These are phyloP conservation scores for Lolium perenne DNA, from an alignment of 176 grass and related monocot genomes.

Conservation along the genomic window DNA sequence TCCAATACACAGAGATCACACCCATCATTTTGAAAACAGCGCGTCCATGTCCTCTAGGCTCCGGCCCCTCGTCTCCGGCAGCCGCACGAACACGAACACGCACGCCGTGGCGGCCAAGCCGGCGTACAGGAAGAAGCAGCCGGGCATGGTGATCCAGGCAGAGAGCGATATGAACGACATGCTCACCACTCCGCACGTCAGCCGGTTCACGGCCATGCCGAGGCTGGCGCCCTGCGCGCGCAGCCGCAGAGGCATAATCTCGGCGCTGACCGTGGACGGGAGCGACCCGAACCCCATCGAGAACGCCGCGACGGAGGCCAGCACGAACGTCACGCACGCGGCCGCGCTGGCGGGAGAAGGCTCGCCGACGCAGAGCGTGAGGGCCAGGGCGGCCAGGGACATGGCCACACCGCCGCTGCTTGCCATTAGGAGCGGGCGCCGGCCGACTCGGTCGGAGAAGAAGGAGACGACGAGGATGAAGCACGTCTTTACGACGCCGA, in stretches of 20 bases:
- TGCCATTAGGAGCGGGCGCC: conserved; percentile 19
- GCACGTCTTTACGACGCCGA: conserved; percentile 7
- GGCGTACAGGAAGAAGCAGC: conserved; percentile 26
- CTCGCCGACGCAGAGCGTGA: conserved; percentile 3
- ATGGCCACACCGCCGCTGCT: conserved; percentile 12
- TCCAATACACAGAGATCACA: background rate
- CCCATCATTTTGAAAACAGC: background rate
- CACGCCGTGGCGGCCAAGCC: conserved; percentile 8
- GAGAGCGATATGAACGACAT: conserved; percentile 16
- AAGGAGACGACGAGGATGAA: conserved; percentile 10
- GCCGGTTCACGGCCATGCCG: conserved; percentile 2
- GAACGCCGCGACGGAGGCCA: conserved; percentile 6
- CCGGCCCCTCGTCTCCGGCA: conserved; percentile 10
- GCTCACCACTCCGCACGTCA: conserved; percentile 25
- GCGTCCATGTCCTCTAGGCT: conserved; percentile 23
- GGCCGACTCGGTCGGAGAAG: background rate
- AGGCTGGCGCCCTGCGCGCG: conserved; percentile 6
- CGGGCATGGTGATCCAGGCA: conserved; percentile 8
- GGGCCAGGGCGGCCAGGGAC: background rate
- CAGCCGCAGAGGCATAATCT: conserved; percentile 10
- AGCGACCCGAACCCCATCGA: conserved; percentile 20
- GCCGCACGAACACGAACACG: background rate
- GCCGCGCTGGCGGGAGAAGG: background rate
- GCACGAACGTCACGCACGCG: conserved; percentile 8
- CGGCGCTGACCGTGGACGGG: background rate